phyloP scores from a whole-genome alignment of 164 flowering plant species.

The Hamamelis virginiana region DNA sequence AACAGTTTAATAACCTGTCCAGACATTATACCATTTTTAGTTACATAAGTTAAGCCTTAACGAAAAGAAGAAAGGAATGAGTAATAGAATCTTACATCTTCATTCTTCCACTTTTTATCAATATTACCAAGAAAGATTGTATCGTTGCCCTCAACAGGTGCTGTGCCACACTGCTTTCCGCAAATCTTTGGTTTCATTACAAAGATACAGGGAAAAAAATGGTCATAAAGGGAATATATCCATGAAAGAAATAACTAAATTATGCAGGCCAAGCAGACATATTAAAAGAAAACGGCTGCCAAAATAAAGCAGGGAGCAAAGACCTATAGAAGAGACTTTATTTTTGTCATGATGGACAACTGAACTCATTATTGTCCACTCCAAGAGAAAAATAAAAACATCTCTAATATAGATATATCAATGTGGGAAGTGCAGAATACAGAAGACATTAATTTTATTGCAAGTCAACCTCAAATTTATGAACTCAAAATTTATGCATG shows the following conservation, averaged over 20 bases:
- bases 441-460: too few relatives aligned
- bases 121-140: slow-evolving; percentile 43
- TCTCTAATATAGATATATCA: neutral
- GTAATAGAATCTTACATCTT: slow-evolving; percentile 29
- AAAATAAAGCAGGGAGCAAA: neutral
- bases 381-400: neutral
- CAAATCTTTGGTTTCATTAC: slow-evolving; percentile 24
- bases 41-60: neutral
- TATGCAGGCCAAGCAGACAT: neutral
- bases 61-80: neutral
- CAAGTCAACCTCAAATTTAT: too few relatives aligned
- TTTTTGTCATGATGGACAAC: neutral
- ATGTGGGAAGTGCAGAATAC: neutral
- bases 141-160: slow-evolving; percentile 39
- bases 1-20: slow-evolving; percentile 28
- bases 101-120: slow-evolving; percentile 40
- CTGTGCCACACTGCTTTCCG: slow-evolving; percentile 36
- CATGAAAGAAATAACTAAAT: neutral
- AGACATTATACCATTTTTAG: neutral
- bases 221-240: neutral
- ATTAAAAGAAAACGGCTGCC: neutral
- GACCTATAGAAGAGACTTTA: neutral
- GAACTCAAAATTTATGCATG: too few relatives aligned
- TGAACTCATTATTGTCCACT: neutral
- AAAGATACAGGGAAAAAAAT: neutral